Base-by-base conservation (phyloP, 1,284 basidiomycete genomes). In the Peniophora sp. region DNA sequence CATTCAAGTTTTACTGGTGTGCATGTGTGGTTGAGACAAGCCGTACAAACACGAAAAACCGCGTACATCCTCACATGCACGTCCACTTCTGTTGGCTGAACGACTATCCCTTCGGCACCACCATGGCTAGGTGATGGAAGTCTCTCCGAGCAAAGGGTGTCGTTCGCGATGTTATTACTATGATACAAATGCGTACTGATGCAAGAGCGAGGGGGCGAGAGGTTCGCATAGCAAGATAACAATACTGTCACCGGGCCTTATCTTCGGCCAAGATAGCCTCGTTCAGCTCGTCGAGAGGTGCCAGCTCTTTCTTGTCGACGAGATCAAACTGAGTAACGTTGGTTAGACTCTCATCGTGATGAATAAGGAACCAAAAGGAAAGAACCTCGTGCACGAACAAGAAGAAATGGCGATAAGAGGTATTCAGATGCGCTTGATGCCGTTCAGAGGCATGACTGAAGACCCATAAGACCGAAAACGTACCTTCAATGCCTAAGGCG, bases 401-500 rank as follows among this genome's bases (percentile, higher is more conserved):
- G 72, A 97, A 89, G 74, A 99, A 99, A 71, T 99, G 97, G 24
- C 92, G 83, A 68, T 99, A 99, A 64, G 94, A 97, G 2, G 97
- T 99, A 69, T 99, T 99, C 59, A 99, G 78, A 67, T 99, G 97
- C 1, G 96, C 96, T 97, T 60, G 22, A 27, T 55, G 36, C 34
- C 39, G 23, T 42, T 47, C 41, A 46, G 24, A n/a, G 12, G 35
- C 12, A 22, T n/a, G 37, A 27, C 27, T 9, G n/a, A 45, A n/a
- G 15, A 24, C 8, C n/a, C 18, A 17, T 20, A 47, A 9, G 11
- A 35, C 49, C 20, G 23, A 36, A 22, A 43, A 52, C 74, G 48
- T 57, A 96, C 94, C 94, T 80, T 99, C 97, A 54, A 99, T 97
- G 14, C 94, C 94, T 47, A 99, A 72, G 8, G 96, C 97, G 67